These are phyloP conservation scores for Triticum dicoccoides DNA, from an alignment of 176 grass and related monocot species.

Conservation along the genomic window DNA sequence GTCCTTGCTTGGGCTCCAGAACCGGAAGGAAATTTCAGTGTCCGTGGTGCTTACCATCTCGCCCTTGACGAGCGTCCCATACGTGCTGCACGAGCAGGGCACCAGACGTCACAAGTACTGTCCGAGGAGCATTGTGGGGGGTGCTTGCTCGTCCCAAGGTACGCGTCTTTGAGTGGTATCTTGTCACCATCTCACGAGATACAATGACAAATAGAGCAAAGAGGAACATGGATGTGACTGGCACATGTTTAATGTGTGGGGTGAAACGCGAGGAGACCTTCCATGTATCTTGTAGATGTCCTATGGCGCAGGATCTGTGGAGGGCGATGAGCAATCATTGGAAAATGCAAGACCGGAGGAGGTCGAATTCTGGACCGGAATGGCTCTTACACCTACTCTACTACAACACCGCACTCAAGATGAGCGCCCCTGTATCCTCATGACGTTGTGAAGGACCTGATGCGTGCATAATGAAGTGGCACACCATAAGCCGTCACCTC, in stretches of 20 bases:
- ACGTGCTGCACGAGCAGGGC: not conserved
- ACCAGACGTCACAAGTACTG: accelerated
- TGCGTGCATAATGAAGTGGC: too few relatives aligned
- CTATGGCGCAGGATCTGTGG: not conserved
- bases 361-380: too few relatives aligned
- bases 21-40: not conserved
- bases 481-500: too few relatives aligned
- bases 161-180: not conserved
- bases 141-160: not conserved
- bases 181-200: not conserved
- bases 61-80: not conserved
- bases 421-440: too few relatives aligned
- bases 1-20: not conserved
- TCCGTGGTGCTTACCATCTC: not conserved
- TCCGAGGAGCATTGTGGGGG: not conserved
- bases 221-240: not conserved
- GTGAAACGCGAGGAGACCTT: not conserved
- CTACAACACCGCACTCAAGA: too few relatives aligned
- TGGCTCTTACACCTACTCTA: too few relatives aligned
- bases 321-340: not conserved
- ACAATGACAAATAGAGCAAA: not conserved
- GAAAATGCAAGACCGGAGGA: too few relatives aligned
- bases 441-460: too few relatives aligned
- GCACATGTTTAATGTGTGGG: not conserved
- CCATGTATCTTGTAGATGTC: not conserved